Conservation (phyloP, 2,329 filamentous ascomycete species). For the Aspergillus latus region DNA sequence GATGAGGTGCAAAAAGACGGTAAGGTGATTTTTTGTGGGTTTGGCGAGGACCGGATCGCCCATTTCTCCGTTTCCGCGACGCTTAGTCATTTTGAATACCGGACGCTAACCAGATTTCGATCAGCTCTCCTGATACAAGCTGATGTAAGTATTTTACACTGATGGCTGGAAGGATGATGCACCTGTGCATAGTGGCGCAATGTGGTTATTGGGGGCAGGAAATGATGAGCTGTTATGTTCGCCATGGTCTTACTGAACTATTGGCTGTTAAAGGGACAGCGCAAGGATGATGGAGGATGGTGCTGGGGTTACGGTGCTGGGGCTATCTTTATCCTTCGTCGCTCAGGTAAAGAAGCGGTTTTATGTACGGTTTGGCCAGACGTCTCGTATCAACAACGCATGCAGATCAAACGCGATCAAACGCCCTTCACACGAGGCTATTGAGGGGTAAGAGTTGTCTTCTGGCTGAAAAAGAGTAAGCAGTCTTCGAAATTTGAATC, state of each 20-base stretch:
- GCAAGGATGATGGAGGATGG: conserved; percentile 6
- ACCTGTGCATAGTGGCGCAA: conserved; percentile 4
- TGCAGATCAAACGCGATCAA: neutral
- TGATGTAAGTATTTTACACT: conserved; percentile 2
- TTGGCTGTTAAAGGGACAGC: conserved; percentile 4
- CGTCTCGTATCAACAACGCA: conserved; percentile 1
- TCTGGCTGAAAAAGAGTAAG: neutral
- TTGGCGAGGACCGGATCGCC: conserved; percentile 18
- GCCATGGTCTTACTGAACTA: neutral
- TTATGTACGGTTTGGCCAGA: neutral
- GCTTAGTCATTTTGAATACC: conserved; percentile 9
- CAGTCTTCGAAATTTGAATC: neutral
- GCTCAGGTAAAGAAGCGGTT: conserved; percentile 4
- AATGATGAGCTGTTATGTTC: conserved; percentile 7
- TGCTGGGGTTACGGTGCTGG: neutral
- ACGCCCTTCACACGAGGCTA: neutral
- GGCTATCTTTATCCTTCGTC: conserved; percentile 14
- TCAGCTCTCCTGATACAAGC: neutral
- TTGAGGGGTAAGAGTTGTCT: no score
- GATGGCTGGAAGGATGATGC: conserved; percentile 2
- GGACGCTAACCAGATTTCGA: neutral
- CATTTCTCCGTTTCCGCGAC: conserved; percentile 14
- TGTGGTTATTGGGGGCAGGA: neutral
- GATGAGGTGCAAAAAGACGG: conserved; percentile 17
- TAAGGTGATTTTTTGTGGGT: conserved; percentile 22